phyloP scores from a whole-genome alignment of 78 protist genomes.

The Dictyostelium brefeldianum region DNA sequence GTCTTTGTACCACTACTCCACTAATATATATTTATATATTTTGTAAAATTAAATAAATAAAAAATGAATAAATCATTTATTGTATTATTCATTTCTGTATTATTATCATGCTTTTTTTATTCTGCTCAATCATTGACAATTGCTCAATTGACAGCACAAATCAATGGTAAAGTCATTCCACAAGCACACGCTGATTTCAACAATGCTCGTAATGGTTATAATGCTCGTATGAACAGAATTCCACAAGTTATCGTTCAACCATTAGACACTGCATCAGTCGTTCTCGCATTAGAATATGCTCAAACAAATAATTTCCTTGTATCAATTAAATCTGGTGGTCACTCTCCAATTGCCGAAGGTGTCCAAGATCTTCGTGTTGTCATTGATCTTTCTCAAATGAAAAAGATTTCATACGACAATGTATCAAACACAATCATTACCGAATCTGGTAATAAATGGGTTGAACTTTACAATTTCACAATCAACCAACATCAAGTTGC shows the following conservation, averaged over 20 bases:
- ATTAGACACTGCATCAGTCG: slow-evolving; percentile 13
- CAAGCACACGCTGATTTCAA: neutral
- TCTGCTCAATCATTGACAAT: slow-evolving; percentile 15
- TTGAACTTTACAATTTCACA: slow-evolving; percentile 40
- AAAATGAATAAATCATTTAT: too few species aligned
- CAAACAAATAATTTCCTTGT: slow-evolving; percentile 42
- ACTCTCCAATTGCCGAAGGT: slow-evolving; percentile 13
- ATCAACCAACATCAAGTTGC: slow-evolving; percentile 2
- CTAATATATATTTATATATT: too few species aligned
- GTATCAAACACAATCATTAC: slow-evolving; percentile 10
- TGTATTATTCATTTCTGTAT: too few species aligned
- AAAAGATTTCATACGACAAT: neutral
- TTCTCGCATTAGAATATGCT: slow-evolving; percentile 53
- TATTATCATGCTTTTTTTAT: slow-evolving; percentile 1
- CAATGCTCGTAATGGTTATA: slow-evolving; percentile 35
- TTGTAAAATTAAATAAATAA: too few species aligned
- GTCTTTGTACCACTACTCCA: too few species aligned
- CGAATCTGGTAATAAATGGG: slow-evolving; percentile 73
- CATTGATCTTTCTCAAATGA: slow-evolving; percentile 66
- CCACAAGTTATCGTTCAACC: slow-evolving; percentile 54
- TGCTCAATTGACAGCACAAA: neutral
- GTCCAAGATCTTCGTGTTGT: slow-evolving; percentile 53
- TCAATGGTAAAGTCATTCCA: slow-evolving; percentile 27
- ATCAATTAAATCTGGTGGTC: slow-evolving; percentile 75
- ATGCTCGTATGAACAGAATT: slow-evolving; percentile 19